A percentile compares a stretch with the other conserved stretches of the same genome.
Evolutionary conservation across 257 asterid species (phyloP).

Genomic region (Voacanga thouarsii): DNA sequence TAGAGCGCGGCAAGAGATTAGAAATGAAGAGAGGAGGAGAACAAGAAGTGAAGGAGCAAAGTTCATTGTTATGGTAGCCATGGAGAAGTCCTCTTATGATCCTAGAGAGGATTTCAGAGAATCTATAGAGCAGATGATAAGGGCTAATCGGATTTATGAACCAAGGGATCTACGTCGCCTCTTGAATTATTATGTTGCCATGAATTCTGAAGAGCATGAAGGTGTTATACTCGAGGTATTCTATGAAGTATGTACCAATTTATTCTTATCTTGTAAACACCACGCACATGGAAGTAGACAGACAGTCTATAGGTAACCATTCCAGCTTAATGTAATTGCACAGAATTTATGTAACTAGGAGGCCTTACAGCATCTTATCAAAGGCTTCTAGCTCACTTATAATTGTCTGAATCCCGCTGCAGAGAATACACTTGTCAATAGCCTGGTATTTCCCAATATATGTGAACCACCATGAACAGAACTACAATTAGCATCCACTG

Average conservation of each 20-base stretch:
- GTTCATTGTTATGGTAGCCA: conserved; percentile 63
- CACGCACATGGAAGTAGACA: conserved; percentile 16
- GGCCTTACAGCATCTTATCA: background rate
- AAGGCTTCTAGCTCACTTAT: background rate
- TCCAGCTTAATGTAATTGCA: background rate
- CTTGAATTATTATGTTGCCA: conserved; percentile 52
- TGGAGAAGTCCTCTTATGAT: conserved; percentile 68
- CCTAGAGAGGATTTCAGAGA: conserved; percentile 70
- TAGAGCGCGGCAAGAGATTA: conserved; percentile 35
- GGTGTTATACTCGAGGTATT: conserved; percentile 67
- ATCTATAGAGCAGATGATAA: conserved; percentile 66
- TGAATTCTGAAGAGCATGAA: conserved; percentile 63
- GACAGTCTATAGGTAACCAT: background rate
- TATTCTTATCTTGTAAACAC: conserved; percentile 39
- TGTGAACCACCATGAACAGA: background rate
- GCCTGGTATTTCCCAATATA: background rate
- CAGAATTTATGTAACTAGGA: background rate
- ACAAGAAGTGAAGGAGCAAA: conserved; percentile 34
- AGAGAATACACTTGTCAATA: no score
- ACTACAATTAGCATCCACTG: background rate
- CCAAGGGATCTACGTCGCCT: conserved; percentile 57
- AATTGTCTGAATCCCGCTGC: background rate
- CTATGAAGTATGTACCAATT: conserved; percentile 60
- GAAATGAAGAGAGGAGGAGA: conserved; percentile 24
- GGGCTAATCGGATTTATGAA: conserved; percentile 42